Evolutionary conservation across 2,329 filamentous ascomycete genomes (phyloP).

Genomic region (Colletotrichum gigasporum): DNA sequence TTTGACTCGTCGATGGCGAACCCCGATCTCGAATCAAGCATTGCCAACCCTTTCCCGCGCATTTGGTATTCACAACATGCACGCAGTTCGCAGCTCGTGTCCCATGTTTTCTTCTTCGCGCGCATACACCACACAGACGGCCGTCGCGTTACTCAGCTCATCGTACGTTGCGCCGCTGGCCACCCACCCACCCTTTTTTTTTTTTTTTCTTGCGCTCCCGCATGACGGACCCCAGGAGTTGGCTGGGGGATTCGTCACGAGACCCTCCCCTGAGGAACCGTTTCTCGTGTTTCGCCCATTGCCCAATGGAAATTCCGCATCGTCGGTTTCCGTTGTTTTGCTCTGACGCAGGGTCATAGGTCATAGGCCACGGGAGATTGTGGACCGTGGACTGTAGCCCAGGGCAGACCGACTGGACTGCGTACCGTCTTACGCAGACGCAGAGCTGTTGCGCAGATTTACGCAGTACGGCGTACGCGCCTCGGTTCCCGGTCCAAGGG

Average conservation of each 20-base stretch:
- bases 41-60: background rate
- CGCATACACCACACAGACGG: too few relatives aligned
- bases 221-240: slow-evolving; percentile 18
- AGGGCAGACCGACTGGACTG: too few relatives aligned
- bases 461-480: too few relatives aligned
- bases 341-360: background rate
- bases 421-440: background rate
- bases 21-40: background rate
- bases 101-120: slow-evolving; percentile 2
- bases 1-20: too few relatives aligned
- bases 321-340: background rate
- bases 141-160: slow-evolving; percentile 2
- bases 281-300: slow-evolving; percentile 11
- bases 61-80: too few relatives aligned
- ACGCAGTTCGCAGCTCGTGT: background rate
- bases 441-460: background rate
- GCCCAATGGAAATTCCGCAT: slow-evolving; percentile 19
- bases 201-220: background rate
- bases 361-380: background rate
- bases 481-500: slow-evolving; percentile 2
- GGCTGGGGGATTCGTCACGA: slow-evolving; percentile 12
- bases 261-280: background rate
- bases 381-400: too few relatives aligned
- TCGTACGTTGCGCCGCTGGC: background rate
- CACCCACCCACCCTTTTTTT: too few relatives aligned